Evolutionary conservation across 179 eudicot genomes (phyloP).

Genomic region (Spergularia azorica): DNA sequence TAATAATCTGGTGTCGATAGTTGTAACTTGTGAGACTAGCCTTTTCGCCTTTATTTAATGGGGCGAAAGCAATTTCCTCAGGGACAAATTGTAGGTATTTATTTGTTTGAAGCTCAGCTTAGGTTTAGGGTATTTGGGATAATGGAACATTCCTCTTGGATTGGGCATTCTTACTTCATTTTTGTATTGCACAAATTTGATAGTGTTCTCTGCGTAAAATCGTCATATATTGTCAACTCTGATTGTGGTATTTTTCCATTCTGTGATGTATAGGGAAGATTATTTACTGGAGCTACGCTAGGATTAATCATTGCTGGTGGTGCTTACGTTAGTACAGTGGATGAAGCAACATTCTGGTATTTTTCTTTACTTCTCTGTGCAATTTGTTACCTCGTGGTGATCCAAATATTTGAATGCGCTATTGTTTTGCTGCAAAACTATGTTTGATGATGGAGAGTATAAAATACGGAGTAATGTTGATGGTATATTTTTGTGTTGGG

Average conservation of each 20-base stretch:
- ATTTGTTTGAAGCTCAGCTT: not conserved
- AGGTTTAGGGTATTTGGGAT: conserved; percentile 4
- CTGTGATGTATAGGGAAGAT: conserved; percentile 55
- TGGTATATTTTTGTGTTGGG: too few species aligned
- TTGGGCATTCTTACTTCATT: not conserved
- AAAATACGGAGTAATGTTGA: not conserved
- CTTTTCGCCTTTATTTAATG: too few species aligned
- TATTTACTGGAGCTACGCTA: conserved; percentile 74
- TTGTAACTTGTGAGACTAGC: too few species aligned
- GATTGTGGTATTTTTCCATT: not conserved
- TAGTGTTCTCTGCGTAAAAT: not conserved
- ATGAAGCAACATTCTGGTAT: conserved; percentile 99
- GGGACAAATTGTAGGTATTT: too few species aligned
- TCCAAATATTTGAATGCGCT: not conserved
- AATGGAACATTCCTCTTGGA: not conserved
- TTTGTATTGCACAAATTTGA: not conserved
- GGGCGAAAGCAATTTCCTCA: too few species aligned
- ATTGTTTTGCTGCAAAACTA: not conserved
- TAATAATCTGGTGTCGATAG: too few species aligned
- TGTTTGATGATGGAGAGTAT: not conserved
- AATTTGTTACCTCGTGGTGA: not conserved
- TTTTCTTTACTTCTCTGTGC: conserved; percentile 9
- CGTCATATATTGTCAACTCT: not conserved
- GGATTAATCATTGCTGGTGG: conserved; percentile 90
- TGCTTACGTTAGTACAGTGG: conserved; percentile 98